A percentile compares a stretch with the other conserved stretches of the same genome.
Evolutionary conservation across 2,329 filamentous ascomycete species (phyloP).

Genomic region (Colletotrichum theobromicola): DNA sequence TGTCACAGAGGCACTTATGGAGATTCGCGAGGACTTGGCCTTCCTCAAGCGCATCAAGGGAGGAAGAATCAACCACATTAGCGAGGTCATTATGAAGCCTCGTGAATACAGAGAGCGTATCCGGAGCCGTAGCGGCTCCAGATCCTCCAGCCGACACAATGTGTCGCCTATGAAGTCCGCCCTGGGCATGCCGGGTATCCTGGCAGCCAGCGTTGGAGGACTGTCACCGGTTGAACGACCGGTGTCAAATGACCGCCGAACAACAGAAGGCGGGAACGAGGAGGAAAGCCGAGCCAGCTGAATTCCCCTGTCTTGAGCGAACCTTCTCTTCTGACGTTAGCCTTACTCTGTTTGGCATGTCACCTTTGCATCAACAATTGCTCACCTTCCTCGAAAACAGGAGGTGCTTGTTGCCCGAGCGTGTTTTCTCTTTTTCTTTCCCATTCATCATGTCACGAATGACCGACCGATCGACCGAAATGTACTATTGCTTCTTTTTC

Average conservation of each 20-base stretch:
- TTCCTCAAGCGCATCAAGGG: slow-evolving; percentile 67
- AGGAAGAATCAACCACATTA: slow-evolving; percentile 63
- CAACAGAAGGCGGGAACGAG: background rate
- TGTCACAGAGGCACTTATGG: slow-evolving; percentile 48
- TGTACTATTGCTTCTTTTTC: background rate
- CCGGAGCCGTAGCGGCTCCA: slow-evolving; percentile 21
- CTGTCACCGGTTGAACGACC: slow-evolving; percentile 20
- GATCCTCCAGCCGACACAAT: slow-evolving; percentile 20
- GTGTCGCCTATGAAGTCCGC: slow-evolving; percentile 23
- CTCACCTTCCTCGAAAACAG: background rate
- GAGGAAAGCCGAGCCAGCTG: background rate
- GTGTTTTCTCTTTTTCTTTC: background rate
- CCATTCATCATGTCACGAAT: background rate
- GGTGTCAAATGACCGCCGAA: background rate
- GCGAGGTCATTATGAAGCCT: slow-evolving; percentile 62
- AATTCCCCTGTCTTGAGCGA: background rate
- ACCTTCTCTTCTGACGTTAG: background rate
- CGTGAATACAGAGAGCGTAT: slow-evolving; percentile 43
- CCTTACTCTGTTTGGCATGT: background rate
- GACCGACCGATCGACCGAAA: background rate
- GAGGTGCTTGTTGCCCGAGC: background rate
- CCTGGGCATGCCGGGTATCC: slow-evolving; percentile 24
- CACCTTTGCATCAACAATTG: background rate
- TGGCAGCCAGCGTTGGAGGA: slow-evolving; percentile 25
- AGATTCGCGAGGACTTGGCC: slow-evolving; percentile 65